Base-by-base conservation (phyloP, 1,284 basidiomycete genomes). In the Agaricales sp. region DNA sequence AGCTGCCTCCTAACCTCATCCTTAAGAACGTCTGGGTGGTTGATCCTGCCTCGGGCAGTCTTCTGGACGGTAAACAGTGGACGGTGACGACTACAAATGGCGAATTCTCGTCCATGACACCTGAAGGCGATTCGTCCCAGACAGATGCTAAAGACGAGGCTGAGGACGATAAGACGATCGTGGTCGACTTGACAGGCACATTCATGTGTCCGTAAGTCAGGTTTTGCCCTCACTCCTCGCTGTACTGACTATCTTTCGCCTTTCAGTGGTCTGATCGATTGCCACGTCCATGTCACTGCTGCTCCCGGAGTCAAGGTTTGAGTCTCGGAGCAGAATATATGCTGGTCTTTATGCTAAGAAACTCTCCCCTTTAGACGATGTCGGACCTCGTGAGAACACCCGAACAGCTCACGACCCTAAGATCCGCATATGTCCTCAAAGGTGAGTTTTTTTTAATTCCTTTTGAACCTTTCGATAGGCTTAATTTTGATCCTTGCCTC, bases 211-310 rank as follows among this genome's bases (percentile, higher is more conserved):
- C 71, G 63, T 65, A 47, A 50, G 63, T 55, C 26, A 30, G 14
- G 26, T 6, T 35, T 46, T 11, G 14, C 22, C 8, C 2, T 20
- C 45, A 16, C 25, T 30, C 14, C 16, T 18, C 18, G 14, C 14
- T 30, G 2, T 22, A 35, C 38, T 20, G 18, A 8, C 30, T 18
- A 39, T 43, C 20, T 16, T 14, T 8, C 2, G 4, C 14, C 23
- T 12, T 8, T 3, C 23, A 67, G 65, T 2, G 64, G 65, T 1
- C 57, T 66, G 4, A 64, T 67, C n/a, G 62, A 67, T 60, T 67
- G 66, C 39, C 72, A 75, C 61, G 71, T 73, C 0, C 73, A 74
- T 56, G 64, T 72, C 48, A 68, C 66, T 1, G 69, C 70, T 1
- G 64, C 68, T 1, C 71, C 70, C 1, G 63, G 64, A 35, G 61